These are phyloP conservation scores for Chrysosphaeria jannelii DNA, from an alignment of 2,329 filamentous ascomycete species.

Conservation along the genomic window DNA sequence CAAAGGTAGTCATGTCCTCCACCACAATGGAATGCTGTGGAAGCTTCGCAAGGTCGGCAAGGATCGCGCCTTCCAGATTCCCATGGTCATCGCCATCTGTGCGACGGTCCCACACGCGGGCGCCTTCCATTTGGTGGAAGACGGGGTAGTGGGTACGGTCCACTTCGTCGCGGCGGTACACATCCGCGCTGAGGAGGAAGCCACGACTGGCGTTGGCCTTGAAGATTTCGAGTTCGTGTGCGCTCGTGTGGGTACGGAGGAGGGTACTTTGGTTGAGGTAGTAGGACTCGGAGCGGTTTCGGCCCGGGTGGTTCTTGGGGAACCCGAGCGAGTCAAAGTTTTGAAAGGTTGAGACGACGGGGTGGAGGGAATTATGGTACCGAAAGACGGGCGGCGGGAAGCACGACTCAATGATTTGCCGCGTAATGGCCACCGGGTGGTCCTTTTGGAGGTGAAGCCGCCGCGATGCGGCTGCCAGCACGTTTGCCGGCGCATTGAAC, in stretches of 20 bases:
- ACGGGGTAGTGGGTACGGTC: slow-evolving; percentile 87
- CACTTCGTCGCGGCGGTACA: slow-evolving; percentile 83
- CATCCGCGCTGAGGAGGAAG: slow-evolving; percentile 72
- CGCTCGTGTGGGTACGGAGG: slow-evolving; percentile 76
- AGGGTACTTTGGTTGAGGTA: slow-evolving; percentile 69
- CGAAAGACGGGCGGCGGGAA: slow-evolving; percentile 47
- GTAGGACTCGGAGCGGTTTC: slow-evolving; percentile 74
- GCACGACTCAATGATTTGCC: slow-evolving; percentile 69
- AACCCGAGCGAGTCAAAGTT: slow-evolving; percentile 98
- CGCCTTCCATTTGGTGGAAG: slow-evolving; percentile 97
- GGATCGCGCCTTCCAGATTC: slow-evolving; percentile 33
- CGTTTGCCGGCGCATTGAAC: slow-evolving; percentile 57
- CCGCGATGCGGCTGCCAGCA: slow-evolving; percentile 43
- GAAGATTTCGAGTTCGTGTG: slow-evolving; percentile 69
- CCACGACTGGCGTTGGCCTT: slow-evolving; percentile 39
- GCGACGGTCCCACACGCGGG: slow-evolving; percentile 57
- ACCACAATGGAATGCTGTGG: slow-evolving; percentile 48
- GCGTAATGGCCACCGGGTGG: slow-evolving; percentile 73
- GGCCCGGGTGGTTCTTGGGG: slow-evolving; percentile 59
- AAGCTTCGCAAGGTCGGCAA: slow-evolving; percentile 37
- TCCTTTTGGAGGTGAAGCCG: slow-evolving; percentile 71
- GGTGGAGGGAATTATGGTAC: slow-evolving; percentile 50
- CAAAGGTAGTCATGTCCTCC: slow-evolving; percentile 52
- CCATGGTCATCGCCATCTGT: slow-evolving; percentile 18
- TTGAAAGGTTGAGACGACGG: slow-evolving; percentile 55